Percentiles rank a stretch among this genome's conserved stretches.
Evolutionary conservation across 139 green algal genomes (phyloP).

Genomic region (Chlorella sp.): DNA sequence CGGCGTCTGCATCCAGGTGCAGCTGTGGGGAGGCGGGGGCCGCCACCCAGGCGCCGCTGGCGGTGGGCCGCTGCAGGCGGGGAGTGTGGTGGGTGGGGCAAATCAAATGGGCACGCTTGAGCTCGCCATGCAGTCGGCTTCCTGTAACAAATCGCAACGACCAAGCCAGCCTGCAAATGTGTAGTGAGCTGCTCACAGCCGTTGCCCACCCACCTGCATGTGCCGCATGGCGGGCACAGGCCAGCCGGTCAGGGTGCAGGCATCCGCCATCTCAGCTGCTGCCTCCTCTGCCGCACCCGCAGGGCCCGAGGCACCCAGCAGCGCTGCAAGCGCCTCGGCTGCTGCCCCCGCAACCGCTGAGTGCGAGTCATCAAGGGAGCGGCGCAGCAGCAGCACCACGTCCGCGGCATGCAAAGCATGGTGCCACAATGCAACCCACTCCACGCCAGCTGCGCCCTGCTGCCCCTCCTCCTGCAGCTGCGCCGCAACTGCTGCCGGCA

Average conservation of each 20-base stretch:
- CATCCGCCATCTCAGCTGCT: slow-evolving; percentile 43
- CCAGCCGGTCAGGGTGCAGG: slow-evolving; percentile 35
- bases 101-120: too few relatives aligned
- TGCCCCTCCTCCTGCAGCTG: slow-evolving; percentile 5
- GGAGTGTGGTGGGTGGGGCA: background rate
- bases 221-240: slow-evolving; percentile 25
- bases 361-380: slow-evolving; percentile 65
- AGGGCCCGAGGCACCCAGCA: slow-evolving; percentile 34
- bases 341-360: slow-evolving; percentile 54
- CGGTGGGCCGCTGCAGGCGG: slow-evolving; percentile 26
- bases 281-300: slow-evolving; percentile 34
- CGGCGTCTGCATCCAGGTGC: background rate
- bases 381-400: slow-evolving; percentile 52
- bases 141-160: too few relatives aligned
- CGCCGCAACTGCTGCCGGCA: slow-evolving; percentile 2
- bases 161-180: too few relatives aligned
- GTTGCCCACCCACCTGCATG: background rate
- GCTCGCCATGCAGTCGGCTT: too few relatives aligned
- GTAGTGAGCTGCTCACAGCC: too few relatives aligned
- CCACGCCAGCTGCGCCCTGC: background rate
- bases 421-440: slow-evolving; percentile 53
- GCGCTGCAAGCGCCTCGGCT: slow-evolving; percentile 46
- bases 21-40: background rate
- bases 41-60: slow-evolving; percentile 26
- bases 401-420: slow-evolving; percentile 54